Conservation (phyloP, 805 yeast species). For the Kodamaea kaohsiungensis region DNA sequence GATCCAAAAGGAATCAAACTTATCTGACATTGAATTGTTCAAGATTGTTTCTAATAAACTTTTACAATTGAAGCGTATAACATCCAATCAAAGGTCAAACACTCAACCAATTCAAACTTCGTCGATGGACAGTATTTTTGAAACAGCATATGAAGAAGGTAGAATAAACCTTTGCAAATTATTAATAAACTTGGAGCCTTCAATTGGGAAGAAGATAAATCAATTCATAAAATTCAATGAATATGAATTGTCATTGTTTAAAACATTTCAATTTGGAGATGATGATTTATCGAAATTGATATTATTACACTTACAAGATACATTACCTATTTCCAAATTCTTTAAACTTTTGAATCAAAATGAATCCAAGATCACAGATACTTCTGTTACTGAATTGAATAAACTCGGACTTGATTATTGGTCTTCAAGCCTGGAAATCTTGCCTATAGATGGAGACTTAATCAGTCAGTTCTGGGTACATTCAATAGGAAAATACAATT, state of each 20-base stretch:
- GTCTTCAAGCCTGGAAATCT: constrained; percentile 15
- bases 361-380: constrained; percentile 31
- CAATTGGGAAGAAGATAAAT: constrained; percentile 55
- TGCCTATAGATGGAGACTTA: constrained; percentile 39
- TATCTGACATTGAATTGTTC: constrained; percentile 62
- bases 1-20: constrained; percentile 52
- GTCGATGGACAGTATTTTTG: constrained; percentile 60
- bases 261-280: constrained; percentile 62
- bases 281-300: constrained; percentile 61
- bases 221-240: constrained; percentile 72
- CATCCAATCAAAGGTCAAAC: constrained; percentile 12
- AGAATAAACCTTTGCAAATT: constrained; percentile 65
- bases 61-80: constrained; percentile 16
- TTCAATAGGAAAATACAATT: constrained; percentile 26
- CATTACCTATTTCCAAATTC: constrained; percentile 64
- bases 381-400: constrained; percentile 26
- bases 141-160: constrained; percentile 79
- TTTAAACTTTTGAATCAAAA: constrained; percentile 61
- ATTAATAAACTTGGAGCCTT: constrained; percentile 69
- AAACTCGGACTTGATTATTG: constrained; percentile 13
- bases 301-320: constrained; percentile 53
- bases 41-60: constrained; percentile 50
- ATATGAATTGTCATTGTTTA: constrained; percentile 63
- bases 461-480: constrained; percentile 40
- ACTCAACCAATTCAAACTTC: constrained; percentile 16